Evolutionary conservation across 2,329 filamentous ascomycete species (phyloP).

Genomic region (Colletotrichum sp.): DNA sequence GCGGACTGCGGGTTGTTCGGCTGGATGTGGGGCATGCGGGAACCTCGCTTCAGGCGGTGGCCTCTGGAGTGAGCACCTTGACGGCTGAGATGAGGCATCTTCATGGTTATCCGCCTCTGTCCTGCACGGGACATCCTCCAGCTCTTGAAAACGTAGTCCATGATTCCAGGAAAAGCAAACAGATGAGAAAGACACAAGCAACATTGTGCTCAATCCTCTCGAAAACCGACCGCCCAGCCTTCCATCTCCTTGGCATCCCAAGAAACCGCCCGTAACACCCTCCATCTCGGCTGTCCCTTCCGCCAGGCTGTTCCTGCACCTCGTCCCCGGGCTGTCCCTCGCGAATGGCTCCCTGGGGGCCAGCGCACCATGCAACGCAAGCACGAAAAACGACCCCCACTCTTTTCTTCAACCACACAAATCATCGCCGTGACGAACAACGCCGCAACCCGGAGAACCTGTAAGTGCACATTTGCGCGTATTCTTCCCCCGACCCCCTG

Average conservation of each 20-base stretch:
- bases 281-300: neutral
- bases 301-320: neutral
- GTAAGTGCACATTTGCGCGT: neutral
- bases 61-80: neutral
- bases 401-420: neutral
- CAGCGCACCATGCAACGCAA: neutral
- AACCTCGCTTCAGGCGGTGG: neutral
- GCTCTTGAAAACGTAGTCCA: accelerated
- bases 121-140: neutral
- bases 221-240: neutral
- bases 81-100: neutral
- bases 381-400: neutral
- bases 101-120: accelerated
- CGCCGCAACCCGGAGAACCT: neutral
- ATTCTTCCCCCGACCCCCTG: neutral
- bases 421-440: neutral
- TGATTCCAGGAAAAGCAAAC: neutral
- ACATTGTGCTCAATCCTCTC: too few relatives aligned
- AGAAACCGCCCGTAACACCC: neutral
- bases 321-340: neutral
- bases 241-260: neutral
- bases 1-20: conserved; percentile 3
- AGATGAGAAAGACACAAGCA: neutral
- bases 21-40: neutral
- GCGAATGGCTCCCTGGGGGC: neutral